Evolutionary conservation across 2,329 filamentous ascomycete species (phyloP).

Genomic region (Colletotrichum graminicola): DNA sequence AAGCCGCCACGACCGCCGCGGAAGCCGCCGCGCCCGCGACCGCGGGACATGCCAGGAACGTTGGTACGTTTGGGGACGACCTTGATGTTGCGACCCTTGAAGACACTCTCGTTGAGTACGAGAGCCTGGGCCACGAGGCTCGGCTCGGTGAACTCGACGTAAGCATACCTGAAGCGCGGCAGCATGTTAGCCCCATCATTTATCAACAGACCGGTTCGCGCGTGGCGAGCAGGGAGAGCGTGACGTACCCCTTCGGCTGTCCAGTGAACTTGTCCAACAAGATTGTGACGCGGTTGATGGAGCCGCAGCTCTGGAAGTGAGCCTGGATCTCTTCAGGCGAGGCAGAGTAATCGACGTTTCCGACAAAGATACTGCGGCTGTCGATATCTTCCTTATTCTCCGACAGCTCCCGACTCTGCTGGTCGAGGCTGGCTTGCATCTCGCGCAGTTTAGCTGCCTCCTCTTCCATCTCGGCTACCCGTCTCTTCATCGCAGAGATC

Average conservation of each 20-base stretch:
- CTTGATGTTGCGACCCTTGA: constrained; percentile 96
- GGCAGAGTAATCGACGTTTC: constrained; percentile 97
- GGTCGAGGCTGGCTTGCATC: constrained; percentile 88
- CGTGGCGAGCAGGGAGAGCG: neutral
- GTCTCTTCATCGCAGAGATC: constrained; percentile 87
- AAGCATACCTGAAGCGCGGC: constrained; percentile 80
- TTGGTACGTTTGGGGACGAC: constrained; percentile 96
- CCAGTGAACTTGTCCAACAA: constrained; percentile 98
- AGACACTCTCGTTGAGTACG: constrained; percentile 95
- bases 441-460: constrained; percentile 88
- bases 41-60: constrained; percentile 91
- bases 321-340: constrained; percentile 98
- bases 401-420: constrained; percentile 83
- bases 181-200: neutral
- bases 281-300: constrained; percentile 98
- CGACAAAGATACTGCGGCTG: constrained; percentile 95
- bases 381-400: constrained; percentile 93
- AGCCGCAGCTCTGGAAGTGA: constrained; percentile 96
- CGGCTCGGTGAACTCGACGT: constrained; percentile 97
- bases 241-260: constrained; percentile 94
- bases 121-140: constrained; percentile 92
- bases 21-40: constrained; percentile 72
- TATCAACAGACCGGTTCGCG: neutral
- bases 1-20: constrained; percentile 64
- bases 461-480: constrained; percentile 91